Evolutionary conservation across 2,329 filamentous ascomycete genomes (phyloP).

Genomic region (Neodidymelliopsis sp.): DNA sequence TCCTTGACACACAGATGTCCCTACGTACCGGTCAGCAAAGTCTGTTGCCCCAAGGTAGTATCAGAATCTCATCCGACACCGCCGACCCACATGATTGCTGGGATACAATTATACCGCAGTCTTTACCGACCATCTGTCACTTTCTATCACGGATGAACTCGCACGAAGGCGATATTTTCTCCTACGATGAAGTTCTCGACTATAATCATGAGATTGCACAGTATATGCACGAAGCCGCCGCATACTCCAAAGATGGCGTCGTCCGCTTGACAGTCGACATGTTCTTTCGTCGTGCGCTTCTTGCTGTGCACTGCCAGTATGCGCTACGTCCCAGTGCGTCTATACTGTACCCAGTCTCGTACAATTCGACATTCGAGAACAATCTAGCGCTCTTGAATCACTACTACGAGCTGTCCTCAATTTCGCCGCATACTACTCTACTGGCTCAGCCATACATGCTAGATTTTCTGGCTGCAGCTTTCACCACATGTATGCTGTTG

Average conservation of each 20-base stretch:
- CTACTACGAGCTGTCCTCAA: conserved; percentile 34
- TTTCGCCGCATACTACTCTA: conserved; percentile 19
- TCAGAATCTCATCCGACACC: background rate
- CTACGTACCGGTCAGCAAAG: conserved; percentile 29
- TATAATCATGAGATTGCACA: conserved; percentile 24
- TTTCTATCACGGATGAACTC: conserved; percentile 24
- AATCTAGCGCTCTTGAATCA: conserved; percentile 40
- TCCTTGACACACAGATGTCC: conserved; percentile 29
- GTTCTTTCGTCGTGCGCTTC: conserved; percentile 37
- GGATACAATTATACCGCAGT: conserved; percentile 20
- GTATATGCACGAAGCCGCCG: conserved; percentile 13
- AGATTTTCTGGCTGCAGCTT: conserved; percentile 29
- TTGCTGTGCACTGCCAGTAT: conserved; percentile 37
- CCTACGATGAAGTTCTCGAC: conserved; percentile 28
- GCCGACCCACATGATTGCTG: conserved; percentile 17
- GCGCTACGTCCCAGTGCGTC: conserved; percentile 30
- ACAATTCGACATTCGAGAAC: conserved; percentile 44
- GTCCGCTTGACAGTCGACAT: conserved; percentile 29
- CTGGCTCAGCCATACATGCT: conserved; percentile 31
- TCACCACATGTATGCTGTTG: conserved; percentile 29
- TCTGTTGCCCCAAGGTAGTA: conserved; percentile 18
- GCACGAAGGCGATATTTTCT: conserved; percentile 15
- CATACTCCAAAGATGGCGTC: conserved; percentile 18
- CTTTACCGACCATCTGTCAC: conserved; percentile 23
- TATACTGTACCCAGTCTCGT: conserved; percentile 34